Evolutionary conservation across 768 basidiomycete genomes (phyloP), one percentile per base, ranked within the genome.

Genomic region (Boletus tylopilopsis): DNA sequence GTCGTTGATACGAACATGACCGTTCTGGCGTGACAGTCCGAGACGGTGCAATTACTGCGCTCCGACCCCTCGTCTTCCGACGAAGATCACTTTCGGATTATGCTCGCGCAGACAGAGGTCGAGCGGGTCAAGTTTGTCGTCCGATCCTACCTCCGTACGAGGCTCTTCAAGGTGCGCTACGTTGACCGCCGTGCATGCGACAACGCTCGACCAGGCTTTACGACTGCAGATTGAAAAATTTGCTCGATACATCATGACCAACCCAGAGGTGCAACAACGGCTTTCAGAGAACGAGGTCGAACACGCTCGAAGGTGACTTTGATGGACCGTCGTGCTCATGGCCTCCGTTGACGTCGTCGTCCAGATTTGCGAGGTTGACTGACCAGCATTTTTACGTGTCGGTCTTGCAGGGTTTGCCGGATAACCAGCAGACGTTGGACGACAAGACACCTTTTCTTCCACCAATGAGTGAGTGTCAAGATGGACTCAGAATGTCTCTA

Each of bases 91-190:
- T 88, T 94, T 52, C 76, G 91, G 56, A 89, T 95, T 29, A 86
- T 92, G 76, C 84, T 97, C 45, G 94, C 90, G 0, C 91, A 94
- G 69, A 94, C 91, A 0, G 94, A 97, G 68, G 81, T 95, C 57
- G 94, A 97, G 64, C 82, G 94, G 35, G 90, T 92, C 59, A 94
- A 93, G 68, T 97, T 93, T 62, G 80, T 95, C 47, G 82, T 96
- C 22, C 73, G 94, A 49, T 90, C 91, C 2, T 97, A 95, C 65
- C 78, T 95, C 5, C 79, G 94, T 21, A 90, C 88, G 24, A 76
- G 94, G 51, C 67, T 95, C 44, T 84, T 78, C 74, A 97, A 97
- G 80, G 94, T 88, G 43, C 33, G 56, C 32, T n/a, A n/a, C n/a
- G n/a, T n/a, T n/a, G n/a, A n/a, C n/a, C n/a, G n/a, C n/a, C n/a